Evolutionary conservation across 257 asterid genomes (phyloP), one percentile per base, ranked within the genome.

Genomic region (Solanum rostratum): DNA sequence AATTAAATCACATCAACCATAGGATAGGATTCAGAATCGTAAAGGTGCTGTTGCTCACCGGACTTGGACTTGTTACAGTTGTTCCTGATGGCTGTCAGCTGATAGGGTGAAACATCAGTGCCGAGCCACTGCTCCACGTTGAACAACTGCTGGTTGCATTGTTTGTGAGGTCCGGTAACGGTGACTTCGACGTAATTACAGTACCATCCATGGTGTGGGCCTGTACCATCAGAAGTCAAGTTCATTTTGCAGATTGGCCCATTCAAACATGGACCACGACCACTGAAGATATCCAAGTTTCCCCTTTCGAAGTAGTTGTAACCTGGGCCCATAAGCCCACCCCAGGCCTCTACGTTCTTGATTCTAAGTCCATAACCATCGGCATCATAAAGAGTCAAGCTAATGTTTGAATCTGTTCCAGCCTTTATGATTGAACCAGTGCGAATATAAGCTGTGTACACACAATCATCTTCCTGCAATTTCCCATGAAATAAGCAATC

Each of bases 301-400:
- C 93, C 97, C 8, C 92, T 88, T 94, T 94, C 94, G 71, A 92
- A 92, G 39, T 94, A 94, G 85, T 90, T 70, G 88, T 92, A 84
- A 1, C 83, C 90, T n/a, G 88, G 86, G 70, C 92, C 98, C 97
- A 93, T 92, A 2, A 92, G 89, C 85, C 98, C 98, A 39, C 97
- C 97, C 97, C 97, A 94, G 0, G 90, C 16, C 84, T 85, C 93
- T 13, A 94, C 63, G 53, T 92, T 87, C 19, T 88, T 87, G 80
- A 94, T 92, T 79, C 87, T 69, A 63, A 92, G 83, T 0, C 94
- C 93, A 29, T 88, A 46, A 20, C 95, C 94, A 2, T 20, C 20
- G 2, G 88, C 84, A n/a, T 92, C 97, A 37, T 88, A 92, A 7
- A 94, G 70, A n/a, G 94, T 92, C 39, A 92, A 46, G 68, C 83